Evolutionary conservation across 140 eudicot genomes (phyloP).

Genomic region (Senecio squalidus): DNA sequence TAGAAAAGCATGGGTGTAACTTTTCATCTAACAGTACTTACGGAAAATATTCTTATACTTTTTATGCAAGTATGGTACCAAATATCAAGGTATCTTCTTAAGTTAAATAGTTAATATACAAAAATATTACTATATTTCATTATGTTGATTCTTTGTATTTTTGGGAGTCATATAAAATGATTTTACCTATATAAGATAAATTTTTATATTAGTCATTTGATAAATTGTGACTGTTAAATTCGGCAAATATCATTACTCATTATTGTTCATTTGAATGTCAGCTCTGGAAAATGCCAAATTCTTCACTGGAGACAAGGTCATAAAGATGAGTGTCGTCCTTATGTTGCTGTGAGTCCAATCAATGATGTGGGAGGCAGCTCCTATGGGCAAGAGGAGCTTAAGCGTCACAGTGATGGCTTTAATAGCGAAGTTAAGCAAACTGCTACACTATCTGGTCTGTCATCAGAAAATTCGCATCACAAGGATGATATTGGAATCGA

Average conservation of each 20-base stretch:
- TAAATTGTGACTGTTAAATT: background rate
- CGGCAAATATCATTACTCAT: background rate
- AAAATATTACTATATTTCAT: too few species aligned
- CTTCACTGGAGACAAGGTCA: slow-evolving; percentile 94
- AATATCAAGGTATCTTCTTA: too few species aligned
- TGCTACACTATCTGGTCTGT: slow-evolving; percentile 18
- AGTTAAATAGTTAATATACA: too few species aligned
- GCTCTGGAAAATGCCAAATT: slow-evolving; percentile 87
- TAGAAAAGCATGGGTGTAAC: too few species aligned
- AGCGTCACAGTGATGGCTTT: slow-evolving; percentile 17
- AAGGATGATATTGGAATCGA: slow-evolving; percentile 23
- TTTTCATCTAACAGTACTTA: too few species aligned
- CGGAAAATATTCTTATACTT: too few species aligned
- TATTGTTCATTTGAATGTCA: slow-evolving; percentile 22
- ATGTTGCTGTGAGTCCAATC: slow-evolving; percentile 10
- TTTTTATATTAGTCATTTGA: too few species aligned
- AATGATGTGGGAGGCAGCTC: slow-evolving; percentile 27
- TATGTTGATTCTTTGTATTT: too few species aligned
- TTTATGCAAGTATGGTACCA: too few species aligned
- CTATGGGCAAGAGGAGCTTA: slow-evolving; percentile 26
- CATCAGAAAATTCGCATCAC: slow-evolving; percentile 7
- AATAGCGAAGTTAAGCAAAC: slow-evolving; percentile 23
- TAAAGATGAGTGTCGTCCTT: slow-evolving; percentile 70
- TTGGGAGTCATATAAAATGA: too few species aligned
- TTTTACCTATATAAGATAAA: too few species aligned